phyloP scores from a whole-genome alignment of 1,139 yeast genomes.

The Geotrichum siamense region DNA sequence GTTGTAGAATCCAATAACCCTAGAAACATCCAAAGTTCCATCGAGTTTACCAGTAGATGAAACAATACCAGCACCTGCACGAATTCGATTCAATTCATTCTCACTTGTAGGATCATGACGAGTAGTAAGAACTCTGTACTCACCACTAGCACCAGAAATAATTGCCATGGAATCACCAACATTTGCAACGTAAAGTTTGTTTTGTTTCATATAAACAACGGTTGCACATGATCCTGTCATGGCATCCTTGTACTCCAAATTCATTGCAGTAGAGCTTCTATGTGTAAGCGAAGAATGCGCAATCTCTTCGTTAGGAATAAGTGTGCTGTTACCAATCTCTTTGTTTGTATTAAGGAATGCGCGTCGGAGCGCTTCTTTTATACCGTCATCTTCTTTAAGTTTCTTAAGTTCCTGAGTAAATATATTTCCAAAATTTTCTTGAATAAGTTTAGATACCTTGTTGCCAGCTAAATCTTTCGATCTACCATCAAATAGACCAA shows the following conservation, averaged over 20 bases:
- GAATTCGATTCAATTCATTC: slow-evolving; percentile 74
- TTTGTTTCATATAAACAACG: slow-evolving; percentile 67
- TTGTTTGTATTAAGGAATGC: slow-evolving; percentile 74
- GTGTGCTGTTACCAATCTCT: slow-evolving; percentile 55
- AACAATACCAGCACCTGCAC: slow-evolving; percentile 89
- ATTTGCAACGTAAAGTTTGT: slow-evolving; percentile 70
- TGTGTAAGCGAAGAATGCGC: slow-evolving; percentile 33
- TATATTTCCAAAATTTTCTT: slow-evolving; percentile 58
- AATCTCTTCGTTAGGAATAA: slow-evolving; percentile 32
- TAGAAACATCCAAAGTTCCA: slow-evolving; percentile 71
- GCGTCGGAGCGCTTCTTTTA: slow-evolving; percentile 63
- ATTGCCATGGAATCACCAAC: slow-evolving; percentile 87
- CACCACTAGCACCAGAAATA: slow-evolving; percentile 74
- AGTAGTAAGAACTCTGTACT: slow-evolving; percentile 60
- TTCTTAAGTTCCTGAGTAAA: slow-evolving; percentile 58
- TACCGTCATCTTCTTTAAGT: slow-evolving; percentile 40
- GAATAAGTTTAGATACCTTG: slow-evolving; percentile 67
- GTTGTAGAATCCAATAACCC: slow-evolving; percentile 89
- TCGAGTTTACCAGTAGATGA: slow-evolving; percentile 80
- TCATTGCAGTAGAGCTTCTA: slow-evolving; percentile 32
- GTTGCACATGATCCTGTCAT: slow-evolving; percentile 81
- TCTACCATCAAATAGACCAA: slow-evolving; percentile 85
- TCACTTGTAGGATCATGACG: slow-evolving; percentile 81
- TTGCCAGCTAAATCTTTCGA: slow-evolving; percentile 42
- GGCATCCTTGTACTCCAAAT: slow-evolving; percentile 48